Base-by-base conservation (phyloP, 1,139 yeast species). In the Yamadazyma friedrichii region DNA sequence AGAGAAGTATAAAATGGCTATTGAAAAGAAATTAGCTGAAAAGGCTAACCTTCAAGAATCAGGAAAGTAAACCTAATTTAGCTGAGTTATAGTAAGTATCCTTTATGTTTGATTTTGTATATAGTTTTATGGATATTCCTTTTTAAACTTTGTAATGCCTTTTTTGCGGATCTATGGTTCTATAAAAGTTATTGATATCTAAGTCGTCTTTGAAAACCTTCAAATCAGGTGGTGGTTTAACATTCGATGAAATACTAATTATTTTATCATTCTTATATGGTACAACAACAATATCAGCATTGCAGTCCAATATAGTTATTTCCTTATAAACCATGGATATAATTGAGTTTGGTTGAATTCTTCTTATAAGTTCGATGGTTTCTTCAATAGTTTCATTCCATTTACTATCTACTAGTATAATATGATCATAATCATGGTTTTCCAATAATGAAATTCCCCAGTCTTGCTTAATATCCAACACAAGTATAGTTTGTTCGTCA, bases 1-100 rank as follows among this genome's bases (percentile, higher is more conserved):
- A 32, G 64, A 55, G 35, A 51, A 44, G 33, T 51, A 51, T 31
- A 42, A 38, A 31, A 33, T 44, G 30, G 34, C 36, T 3, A 27
- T 43, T n/a, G 43, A 42, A 22, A 43, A 37, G 38, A 44, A 42
- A 11, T 16, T 39, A 17, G 38, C 38, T 25, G 38, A 34, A 34
- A 16, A 34, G 4, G 30, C 33, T 30, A 13, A 9, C 3, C 9
- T 9, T 15, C 4, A 30, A 15, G 17, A 30, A 20, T 15, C 11
- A 30, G 11, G 24, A 6, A 20, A 20, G 24, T 34, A 11, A 17
- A n/a, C n/a, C n/a, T n/a, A n/a, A n/a, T n/a, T n/a, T n/a, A n/a
- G n/a, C n/a, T n/a, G n/a, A n/a, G n/a, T n/a, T n/a, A n/a, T n/a
- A n/a, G n/a, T n/a, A n/a, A n/a, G n/a, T n/a, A n/a, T n/a, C n/a